Percentiles rank a stretch among this genome's conserved stretches.
Evolutionary conservation across 768 basidiomycete species (phyloP).

Genomic region (Albatrellus ellisii): DNA sequence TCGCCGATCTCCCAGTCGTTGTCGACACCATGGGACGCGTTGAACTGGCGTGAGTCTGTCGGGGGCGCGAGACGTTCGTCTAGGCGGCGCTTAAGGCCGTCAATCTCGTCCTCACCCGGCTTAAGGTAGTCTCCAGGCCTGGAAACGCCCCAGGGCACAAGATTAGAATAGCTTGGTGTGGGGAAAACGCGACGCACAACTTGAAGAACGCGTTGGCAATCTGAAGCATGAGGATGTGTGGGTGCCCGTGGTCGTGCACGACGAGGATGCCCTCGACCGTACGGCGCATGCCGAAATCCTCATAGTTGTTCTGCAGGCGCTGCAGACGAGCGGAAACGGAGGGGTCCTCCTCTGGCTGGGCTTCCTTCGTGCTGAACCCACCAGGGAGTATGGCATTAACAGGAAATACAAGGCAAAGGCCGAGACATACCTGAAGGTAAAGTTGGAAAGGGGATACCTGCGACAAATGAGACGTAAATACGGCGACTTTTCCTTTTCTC

Average conservation of each 20-base stretch:
- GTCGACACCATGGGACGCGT: slow-evolving; percentile 61
- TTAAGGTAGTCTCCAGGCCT: slow-evolving; percentile 99
- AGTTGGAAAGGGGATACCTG: slow-evolving; percentile 82
- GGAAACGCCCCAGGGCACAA: background rate
- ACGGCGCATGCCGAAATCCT: slow-evolving; percentile 91
- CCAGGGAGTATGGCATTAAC: no score
- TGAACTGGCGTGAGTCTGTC: slow-evolving; percentile 57
- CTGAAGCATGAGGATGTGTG: slow-evolving; percentile 95
- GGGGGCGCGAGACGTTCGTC: slow-evolving; percentile 84
- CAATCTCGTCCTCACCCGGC: slow-evolving; percentile 87
- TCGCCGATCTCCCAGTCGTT: slow-evolving; percentile 97
- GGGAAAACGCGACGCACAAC: slow-evolving; percentile 43
- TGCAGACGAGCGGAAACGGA: slow-evolving; percentile 91
- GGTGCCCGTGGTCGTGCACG: slow-evolving; percentile 94
- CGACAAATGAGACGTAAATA: no score
- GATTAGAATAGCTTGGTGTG: background rate
- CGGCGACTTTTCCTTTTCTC: no score
- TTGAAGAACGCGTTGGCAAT: slow-evolving; percentile 99
- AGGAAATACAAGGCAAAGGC: no score
- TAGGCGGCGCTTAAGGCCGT: slow-evolving; percentile 79
- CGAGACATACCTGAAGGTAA: slow-evolving; percentile 65
- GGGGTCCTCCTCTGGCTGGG: slow-evolving; percentile 95
- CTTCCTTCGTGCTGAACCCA: slow-evolving; percentile 92
- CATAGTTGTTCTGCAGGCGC: slow-evolving; percentile 92
- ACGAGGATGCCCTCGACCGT: slow-evolving; percentile 87